phyloP scores from a whole-genome alignment of 495 filamentous ascomycete genomes.

The Penicillium canariense region DNA sequence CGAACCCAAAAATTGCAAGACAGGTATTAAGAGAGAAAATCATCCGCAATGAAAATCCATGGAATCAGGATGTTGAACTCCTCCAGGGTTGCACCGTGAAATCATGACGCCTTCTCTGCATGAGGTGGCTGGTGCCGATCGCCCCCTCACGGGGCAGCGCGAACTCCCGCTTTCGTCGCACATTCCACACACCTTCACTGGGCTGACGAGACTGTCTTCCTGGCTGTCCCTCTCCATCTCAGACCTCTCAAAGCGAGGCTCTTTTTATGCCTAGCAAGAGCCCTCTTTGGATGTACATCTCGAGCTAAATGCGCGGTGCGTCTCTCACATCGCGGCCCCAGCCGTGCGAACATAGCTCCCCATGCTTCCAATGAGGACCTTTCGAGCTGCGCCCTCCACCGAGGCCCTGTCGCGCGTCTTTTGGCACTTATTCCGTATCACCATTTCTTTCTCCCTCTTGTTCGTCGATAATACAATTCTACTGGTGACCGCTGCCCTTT shows the following conservation, averaged over 20 bases:
- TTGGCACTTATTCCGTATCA: slow-evolving; percentile 32
- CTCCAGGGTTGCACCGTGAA: too few species aligned
- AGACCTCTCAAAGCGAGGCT: neutral
- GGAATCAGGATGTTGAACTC: too few species aligned
- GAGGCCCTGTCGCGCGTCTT: slow-evolving; percentile 14
- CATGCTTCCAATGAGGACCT: slow-evolving; percentile 7
- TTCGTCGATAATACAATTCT: slow-evolving; percentile 54
- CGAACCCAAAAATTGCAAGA: neutral
- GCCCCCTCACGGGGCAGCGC: neutral
- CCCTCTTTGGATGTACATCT: neutral
- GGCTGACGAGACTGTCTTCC: neutral
- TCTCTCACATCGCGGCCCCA: neutral
- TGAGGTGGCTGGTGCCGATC: slow-evolving; percentile 7
- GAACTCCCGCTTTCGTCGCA: neutral
- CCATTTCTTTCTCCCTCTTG: slow-evolving; percentile 45
- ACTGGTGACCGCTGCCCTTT: slow-evolving; percentile 27
- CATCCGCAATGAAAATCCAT: too few species aligned
- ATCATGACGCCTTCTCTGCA: neutral
- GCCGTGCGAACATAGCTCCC: neutral
- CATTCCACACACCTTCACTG: neutral
- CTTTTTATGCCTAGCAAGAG: too few species aligned
- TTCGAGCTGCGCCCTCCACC: slow-evolving; percentile 1
- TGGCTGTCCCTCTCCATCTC: neutral
- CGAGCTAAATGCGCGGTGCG: neutral
- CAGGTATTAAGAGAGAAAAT: neutral